Evolutionary conservation across 2,329 filamentous ascomycete genomes (phyloP).

Genomic region (Aspergillus ibericus): DNA sequence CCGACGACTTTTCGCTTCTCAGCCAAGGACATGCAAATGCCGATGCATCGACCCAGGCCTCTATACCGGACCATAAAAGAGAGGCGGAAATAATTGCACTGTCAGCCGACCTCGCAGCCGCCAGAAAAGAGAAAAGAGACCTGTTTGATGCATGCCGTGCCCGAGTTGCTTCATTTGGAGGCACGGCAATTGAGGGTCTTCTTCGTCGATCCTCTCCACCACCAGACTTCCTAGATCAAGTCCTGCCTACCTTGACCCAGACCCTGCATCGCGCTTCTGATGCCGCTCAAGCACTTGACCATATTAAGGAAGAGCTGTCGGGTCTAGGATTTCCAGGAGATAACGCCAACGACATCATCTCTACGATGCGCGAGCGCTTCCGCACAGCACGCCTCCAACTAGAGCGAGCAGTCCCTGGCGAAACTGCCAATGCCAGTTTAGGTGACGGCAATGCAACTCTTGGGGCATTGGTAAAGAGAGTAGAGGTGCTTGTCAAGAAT

Average conservation of each 20-base stretch:
- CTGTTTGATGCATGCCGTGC: conserved; percentile 43
- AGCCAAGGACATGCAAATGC: conserved; percentile 8
- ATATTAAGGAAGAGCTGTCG: conserved; percentile 37
- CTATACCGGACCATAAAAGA: conserved; percentile 15
- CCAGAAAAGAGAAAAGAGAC: conserved; percentile 39
- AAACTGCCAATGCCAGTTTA: conserved; percentile 40
- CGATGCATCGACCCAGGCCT: conserved; percentile 22
- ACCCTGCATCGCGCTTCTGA: conserved; percentile 40
- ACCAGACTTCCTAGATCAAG: conserved; percentile 38
- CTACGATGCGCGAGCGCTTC: conserved; percentile 41
- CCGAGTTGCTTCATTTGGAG: conserved; percentile 26
- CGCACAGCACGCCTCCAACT: conserved; percentile 46
- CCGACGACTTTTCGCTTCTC: conserved; percentile 23
- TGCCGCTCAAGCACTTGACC: conserved; percentile 37
- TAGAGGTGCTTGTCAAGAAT: conserved; percentile 36
- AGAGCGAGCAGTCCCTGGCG: conserved; percentile 46
- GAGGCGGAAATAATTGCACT: conserved; percentile 32
- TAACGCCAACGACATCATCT: conserved; percentile 33
- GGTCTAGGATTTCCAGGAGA: conserved; percentile 41
- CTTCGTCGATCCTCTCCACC: conserved; percentile 37
- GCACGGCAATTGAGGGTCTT: conserved; percentile 19
- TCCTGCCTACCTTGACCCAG: conserved; percentile 38
- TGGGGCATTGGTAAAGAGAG: conserved; percentile 40
- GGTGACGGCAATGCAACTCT: conserved; percentile 42
- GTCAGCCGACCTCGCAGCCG: conserved; percentile 39